These are phyloP conservation scores for Corynascus novoguineensis DNA, from an alignment of 495 filamentous ascomycete species.

Conservation along the genomic window DNA sequence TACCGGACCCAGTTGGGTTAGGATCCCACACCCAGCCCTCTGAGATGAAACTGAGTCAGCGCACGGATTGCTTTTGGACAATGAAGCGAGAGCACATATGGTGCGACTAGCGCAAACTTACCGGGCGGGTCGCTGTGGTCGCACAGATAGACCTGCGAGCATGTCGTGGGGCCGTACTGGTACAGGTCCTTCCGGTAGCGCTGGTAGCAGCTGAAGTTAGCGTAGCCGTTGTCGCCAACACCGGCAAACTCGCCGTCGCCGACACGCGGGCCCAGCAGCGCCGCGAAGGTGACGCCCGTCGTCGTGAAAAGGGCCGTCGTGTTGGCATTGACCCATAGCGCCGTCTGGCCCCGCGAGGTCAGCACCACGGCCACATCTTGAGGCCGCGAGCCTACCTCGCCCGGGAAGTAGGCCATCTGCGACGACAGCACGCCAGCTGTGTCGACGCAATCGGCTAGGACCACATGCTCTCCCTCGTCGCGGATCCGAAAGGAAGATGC, in stretches of 20 bases:
- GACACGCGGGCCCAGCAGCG: slow-evolving; percentile 28
- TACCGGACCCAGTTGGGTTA: background rate
- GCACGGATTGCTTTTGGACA: too few relatives aligned
- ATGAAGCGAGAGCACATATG: too few relatives aligned
- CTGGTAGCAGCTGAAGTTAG: slow-evolving; percentile 36
- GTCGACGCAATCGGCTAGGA: slow-evolving; percentile 31
- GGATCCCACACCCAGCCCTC: too few relatives aligned
- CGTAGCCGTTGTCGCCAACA: slow-evolving; percentile 34
- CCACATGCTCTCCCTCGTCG: slow-evolving; percentile 25
- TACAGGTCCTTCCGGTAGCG: slow-evolving; percentile 27
- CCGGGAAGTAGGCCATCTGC: slow-evolving; percentile 35
- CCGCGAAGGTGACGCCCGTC: slow-evolving; percentile 31
- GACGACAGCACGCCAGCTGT: slow-evolving; percentile 23
- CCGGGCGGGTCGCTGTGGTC: slow-evolving; percentile 27
- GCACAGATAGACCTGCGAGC: slow-evolving; percentile 35
- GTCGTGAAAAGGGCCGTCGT: slow-evolving; percentile 31
- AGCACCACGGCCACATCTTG: slow-evolving; percentile 32
- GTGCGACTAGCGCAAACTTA: too few relatives aligned
- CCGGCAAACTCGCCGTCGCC: slow-evolving; percentile 32
- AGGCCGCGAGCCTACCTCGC: slow-evolving; percentile 18
- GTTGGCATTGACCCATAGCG: slow-evolving; percentile 31
- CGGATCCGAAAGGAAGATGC: background rate
- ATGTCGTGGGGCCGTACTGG: slow-evolving; percentile 23
- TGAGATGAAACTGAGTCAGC: too few relatives aligned
- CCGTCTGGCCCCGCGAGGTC: slow-evolving; percentile 23